Evolutionary conservation across 2,329 filamentous ascomycete species (phyloP).

Genomic region (Hypoxylon sp.): DNA sequence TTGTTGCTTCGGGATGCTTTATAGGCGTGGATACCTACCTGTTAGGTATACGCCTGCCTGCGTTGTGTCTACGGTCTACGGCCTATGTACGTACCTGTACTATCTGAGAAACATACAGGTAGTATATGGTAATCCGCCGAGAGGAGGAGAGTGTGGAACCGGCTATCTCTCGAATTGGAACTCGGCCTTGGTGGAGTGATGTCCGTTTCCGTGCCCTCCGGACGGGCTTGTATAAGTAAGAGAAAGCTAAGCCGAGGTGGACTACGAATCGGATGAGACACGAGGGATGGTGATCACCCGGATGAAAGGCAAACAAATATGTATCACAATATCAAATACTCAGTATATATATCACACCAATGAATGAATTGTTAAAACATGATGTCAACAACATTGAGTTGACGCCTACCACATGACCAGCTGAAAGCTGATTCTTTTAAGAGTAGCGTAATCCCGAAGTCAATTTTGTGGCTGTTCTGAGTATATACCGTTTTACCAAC

Average conservation of each 20-base stretch:
- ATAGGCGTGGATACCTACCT: constrained; percentile 49
- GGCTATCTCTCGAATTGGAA: not conserved
- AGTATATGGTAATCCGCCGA: not conserved
- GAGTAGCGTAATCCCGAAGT: constrained; percentile 7
- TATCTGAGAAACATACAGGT: not conserved
- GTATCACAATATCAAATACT: constrained; percentile 20
- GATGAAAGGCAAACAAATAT: not conserved
- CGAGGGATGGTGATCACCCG: not conserved
- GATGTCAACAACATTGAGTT: constrained; percentile 11
- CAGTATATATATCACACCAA: not conserved
- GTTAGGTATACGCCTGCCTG: not conserved
- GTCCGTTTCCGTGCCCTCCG: not conserved
- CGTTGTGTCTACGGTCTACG: no score
- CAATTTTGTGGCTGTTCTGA: not conserved
- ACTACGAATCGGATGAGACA: constrained; percentile 2
- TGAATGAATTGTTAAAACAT: not conserved
- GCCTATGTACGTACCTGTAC: no score
- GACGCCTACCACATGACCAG: constrained; percentile 1
- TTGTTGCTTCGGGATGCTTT: constrained; percentile 67
- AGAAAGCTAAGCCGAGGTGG: not conserved
- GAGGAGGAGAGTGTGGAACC: not conserved
- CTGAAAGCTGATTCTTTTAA: not conserved
- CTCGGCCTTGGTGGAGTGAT: not conserved
- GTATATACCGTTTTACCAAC: no score
- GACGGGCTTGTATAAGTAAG: not conserved